Conservation (phyloP, 768 basidiomycete species). For the Udeniomyces megalosporus region DNA sequence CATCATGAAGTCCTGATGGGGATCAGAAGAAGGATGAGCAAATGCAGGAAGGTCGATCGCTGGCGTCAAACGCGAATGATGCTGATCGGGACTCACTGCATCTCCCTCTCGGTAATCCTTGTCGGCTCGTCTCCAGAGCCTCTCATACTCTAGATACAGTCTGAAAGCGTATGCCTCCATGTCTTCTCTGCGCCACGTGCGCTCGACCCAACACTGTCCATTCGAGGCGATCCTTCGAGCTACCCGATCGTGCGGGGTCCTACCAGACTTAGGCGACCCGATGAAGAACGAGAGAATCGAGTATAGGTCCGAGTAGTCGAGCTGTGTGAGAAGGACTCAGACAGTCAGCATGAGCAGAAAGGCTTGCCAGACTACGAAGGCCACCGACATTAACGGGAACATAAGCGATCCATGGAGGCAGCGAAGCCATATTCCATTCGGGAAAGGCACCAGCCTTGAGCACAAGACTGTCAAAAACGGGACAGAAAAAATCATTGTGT, state of each 20-base stretch:
- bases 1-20: too few species aligned
- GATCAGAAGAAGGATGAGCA: too few species aligned
- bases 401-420: slow-evolving; percentile 32
- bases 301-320: slow-evolving; percentile 31
- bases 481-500: background rate
- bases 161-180: slow-evolving; percentile 30
- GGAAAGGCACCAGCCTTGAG: slow-evolving; percentile 32
- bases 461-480: slow-evolving; percentile 22
- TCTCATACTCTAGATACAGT: slow-evolving; percentile 29
- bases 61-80: too few species aligned
- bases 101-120: too few species aligned
- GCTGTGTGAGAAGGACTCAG: background rate
- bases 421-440: slow-evolving; percentile 30
- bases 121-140: background rate
- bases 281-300: slow-evolving; percentile 33
- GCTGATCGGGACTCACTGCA: too few species aligned
- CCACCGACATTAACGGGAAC: slow-evolving; percentile 25
- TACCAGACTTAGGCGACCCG: slow-evolving; percentile 24
- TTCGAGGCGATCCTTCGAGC: slow-evolving; percentile 30
- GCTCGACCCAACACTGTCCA: slow-evolving; percentile 32
- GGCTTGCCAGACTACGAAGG: background rate
- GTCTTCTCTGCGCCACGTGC: slow-evolving; percentile 22
- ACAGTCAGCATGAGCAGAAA: background rate
- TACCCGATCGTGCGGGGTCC: slow-evolving; percentile 29
- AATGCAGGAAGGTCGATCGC: too few species aligned